phyloP scores from a whole-genome alignment of 2,329 filamentous ascomycete genomes.

The Aschersonia sp. region DNA sequence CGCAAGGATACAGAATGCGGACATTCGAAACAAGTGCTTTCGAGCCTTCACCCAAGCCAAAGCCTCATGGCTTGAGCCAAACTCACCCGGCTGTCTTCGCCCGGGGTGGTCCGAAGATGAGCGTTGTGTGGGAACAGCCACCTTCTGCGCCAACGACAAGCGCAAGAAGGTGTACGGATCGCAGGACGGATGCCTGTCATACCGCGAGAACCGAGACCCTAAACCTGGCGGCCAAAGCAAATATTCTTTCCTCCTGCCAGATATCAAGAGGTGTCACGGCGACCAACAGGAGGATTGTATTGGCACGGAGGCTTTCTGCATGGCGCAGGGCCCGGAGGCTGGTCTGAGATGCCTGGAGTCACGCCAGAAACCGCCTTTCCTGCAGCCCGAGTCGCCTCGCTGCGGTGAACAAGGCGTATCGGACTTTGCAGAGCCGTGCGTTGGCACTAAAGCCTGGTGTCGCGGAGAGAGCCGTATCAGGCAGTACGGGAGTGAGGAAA shows the following conservation, averaged over 20 bases:
- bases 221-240: neutral
- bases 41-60: neutral
- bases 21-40: neutral
- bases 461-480: neutral
- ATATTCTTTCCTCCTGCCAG: neutral
- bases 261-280: neutral
- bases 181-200: neutral
- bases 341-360: neutral
- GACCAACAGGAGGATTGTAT: neutral
- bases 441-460: neutral
- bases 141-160: neutral
- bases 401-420: neutral
- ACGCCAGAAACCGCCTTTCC: neutral
- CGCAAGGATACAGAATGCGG: neutral
- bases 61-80: neutral
- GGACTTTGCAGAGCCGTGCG: neutral
- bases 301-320: neutral
- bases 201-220: neutral
- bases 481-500: neutral
- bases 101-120: neutral
- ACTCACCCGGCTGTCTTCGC: neutral
- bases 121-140: neutral
- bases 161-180: neutral
- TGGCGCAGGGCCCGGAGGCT: neutral
- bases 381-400: neutral